phyloP scores from a whole-genome alignment of 495 filamentous ascomycete species.

The Wilcoxina mikolae region DNA sequence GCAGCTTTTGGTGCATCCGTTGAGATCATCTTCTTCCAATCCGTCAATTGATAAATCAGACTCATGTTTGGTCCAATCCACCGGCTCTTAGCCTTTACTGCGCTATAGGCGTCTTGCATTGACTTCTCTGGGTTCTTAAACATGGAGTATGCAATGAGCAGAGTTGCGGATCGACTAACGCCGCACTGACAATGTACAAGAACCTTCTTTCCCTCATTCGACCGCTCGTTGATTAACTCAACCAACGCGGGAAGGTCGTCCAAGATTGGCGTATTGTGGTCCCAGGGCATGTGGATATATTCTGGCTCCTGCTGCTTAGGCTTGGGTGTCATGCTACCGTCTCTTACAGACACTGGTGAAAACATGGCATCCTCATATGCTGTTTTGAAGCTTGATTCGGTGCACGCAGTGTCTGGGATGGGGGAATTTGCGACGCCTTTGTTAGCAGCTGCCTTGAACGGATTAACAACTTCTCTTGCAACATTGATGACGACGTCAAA shows the following conservation, averaged over 20 bases:
- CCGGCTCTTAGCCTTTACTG: conserved; percentile 72
- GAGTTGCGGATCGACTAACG: conserved; percentile 86
- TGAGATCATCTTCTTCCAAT: conserved; percentile 61
- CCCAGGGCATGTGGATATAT: conserved; percentile 93
- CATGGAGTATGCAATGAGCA: conserved; percentile 91
- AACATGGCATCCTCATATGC: conserved; percentile 43
- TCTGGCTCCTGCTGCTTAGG: conserved; percentile 48
- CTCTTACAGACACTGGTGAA: conserved; percentile 21
- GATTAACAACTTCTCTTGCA: conserved; percentile 83
- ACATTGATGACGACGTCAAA: conserved; percentile 95
- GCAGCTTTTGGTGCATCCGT: conserved; percentile 29
- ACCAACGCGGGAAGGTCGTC: conserved; percentile 74
- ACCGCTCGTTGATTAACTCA: conserved; percentile 66
- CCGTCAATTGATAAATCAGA: conserved; percentile 89
- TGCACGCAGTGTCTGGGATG: conserved; percentile 51
- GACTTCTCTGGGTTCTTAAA: conserved; percentile 76
- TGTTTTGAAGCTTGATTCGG: conserved; percentile 54
- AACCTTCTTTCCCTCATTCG: conserved; percentile 67
- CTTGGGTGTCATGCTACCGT: conserved; percentile 20
- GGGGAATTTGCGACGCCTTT: conserved; percentile 23
- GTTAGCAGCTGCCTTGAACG: conserved; percentile 42
- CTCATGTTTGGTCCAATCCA: conserved; percentile 99
- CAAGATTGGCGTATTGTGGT: conserved; percentile 92
- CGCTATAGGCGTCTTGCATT: conserved; percentile 85
- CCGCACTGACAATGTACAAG: conserved; percentile 92